Evolutionary conservation across 495 filamentous ascomycete species (phyloP), one percentile per base, ranked within the genome.

Genomic region (Pyrenopolyporus hunteri): DNA sequence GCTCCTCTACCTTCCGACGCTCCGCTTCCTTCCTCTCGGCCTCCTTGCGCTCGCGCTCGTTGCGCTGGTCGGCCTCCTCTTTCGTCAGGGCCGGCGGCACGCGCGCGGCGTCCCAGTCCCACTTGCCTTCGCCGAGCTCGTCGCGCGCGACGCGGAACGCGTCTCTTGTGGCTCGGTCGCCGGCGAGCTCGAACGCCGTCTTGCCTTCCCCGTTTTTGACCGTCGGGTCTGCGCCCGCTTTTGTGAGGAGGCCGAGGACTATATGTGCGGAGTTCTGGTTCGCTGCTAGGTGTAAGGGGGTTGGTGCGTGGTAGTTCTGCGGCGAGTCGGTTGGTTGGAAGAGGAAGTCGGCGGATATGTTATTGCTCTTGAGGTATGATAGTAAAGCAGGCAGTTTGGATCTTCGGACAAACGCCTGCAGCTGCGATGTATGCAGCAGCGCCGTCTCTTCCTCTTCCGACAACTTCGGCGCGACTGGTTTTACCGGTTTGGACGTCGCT

Each of bases 381-480:
- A 97, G 83, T 1, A 98, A 76, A 2, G 89, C 91, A 5, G 94
- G 92, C 0, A 91, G 82, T 73, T 96, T 97, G 1, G 91, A 94
- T 40, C 95, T 90, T 20, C 91, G 89, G 59, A 97, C 91, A 23
- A 97, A 81, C 14, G 93, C 86, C 57, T 90, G 89, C 4, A 98
- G 78, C 70, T 98, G 95, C 2, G 86, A 83, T 0, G 92, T 96
- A 69, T 98, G 93, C 2, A 93, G 76, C 3, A 85, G 68, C 6
- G 88, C 87, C 39, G 79, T 81, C 74, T 97, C 90, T 61, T 97
- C 92, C 72, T 93, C 90, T 66, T 92, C 89, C 0, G 87, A 87
- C 33, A 86, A 81, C 63, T 86, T 88, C 16, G 83, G 82, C 7
- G 78, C 59, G 3, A 62, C 70, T 28, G 67, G 73, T 40, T 76